Evolutionary conservation across 495 filamentous ascomycete species (phyloP), one percentile per base, ranked within the genome.

Genomic region (Aspergillus haitiensis): DNA sequence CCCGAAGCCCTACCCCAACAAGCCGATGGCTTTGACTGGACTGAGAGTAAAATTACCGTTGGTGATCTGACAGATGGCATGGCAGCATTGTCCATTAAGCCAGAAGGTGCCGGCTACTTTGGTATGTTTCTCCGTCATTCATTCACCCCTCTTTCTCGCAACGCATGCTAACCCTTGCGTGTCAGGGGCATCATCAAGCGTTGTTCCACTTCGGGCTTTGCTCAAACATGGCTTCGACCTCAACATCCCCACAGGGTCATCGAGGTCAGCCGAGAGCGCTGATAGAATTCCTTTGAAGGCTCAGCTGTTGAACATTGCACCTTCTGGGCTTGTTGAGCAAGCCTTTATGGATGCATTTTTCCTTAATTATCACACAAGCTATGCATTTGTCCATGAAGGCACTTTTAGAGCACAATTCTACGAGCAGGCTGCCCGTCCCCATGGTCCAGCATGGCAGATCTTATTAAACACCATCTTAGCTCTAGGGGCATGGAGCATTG

Each of bases 311-410:
- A 72, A 72, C 48, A 74, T 71, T 21, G 75, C 76, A 7, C 75
- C 76, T 1, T 77, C 76, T 27, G 77, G 75, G 6, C 61, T 78
- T 27, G 70, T 78, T 21, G 75, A 78, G 56, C 75, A 77, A 52
- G 71, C 74, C 1, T 74, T 82, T 40, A 79, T 83, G 40, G 78
- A 83, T 61, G 77, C 77, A 0, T 83, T 78, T 59, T 83, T 83
- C 56, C 63, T 75, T 13, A 75, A 76, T 39, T 84, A 83, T 59
- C 80, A 84, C 58, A 70, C 70, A 9, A 80, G 75, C 47, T 84
- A 84, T 61, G 81, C 82, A 7, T 78, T 84, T 50, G 65, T 84
- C 15, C 80, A 84, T 55, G 82, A 84, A 62, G 70, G 76, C 4
- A 80, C 77, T 5, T 84, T 84, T 54, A 71, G 81, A 40, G 80